These are phyloP conservation scores for Fraxinus angustifolia DNA, from an alignment of 305 asterid genomes.

Conservation along the genomic window DNA sequence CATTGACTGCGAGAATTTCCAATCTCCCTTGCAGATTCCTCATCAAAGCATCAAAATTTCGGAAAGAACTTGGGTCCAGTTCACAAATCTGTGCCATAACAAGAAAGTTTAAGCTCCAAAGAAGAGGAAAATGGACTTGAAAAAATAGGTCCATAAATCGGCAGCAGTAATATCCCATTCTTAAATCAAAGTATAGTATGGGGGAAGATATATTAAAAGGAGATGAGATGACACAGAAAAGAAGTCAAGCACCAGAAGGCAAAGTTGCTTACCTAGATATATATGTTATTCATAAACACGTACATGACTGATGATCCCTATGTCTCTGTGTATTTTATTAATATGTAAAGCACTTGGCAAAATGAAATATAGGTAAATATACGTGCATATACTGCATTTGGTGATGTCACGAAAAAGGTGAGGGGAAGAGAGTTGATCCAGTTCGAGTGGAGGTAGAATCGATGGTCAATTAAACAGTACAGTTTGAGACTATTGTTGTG, in stretches of 20 bases:
- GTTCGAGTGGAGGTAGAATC: background rate
- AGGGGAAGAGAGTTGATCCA: background rate
- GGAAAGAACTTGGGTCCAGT: constrained; percentile 53
- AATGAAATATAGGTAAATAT: background rate
- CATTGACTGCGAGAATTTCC: constrained; percentile 75
- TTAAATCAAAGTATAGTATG: background rate
- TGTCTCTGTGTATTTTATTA: background rate
- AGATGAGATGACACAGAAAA: background rate
- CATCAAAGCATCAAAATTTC: constrained; percentile 59
- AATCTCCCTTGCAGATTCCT: constrained; percentile 72
- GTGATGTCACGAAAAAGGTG: background rate
- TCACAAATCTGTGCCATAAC: constrained; percentile 46
- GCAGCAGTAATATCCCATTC: background rate
- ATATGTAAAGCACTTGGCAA: background rate
- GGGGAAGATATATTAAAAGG: background rate
- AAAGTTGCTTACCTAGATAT: background rate
- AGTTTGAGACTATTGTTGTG: background rate
- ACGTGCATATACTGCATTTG: background rate
- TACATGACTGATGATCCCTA: background rate
- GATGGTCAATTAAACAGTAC: background rate
- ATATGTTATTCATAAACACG: background rate
- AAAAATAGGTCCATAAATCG: background rate
- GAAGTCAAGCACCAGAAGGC: background rate
- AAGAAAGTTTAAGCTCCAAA: background rate
- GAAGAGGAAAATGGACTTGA: background rate